phyloP scores from a whole-genome alignment of 2,329 filamentous ascomycete species.

The Ophiostoma australiae region DNA sequence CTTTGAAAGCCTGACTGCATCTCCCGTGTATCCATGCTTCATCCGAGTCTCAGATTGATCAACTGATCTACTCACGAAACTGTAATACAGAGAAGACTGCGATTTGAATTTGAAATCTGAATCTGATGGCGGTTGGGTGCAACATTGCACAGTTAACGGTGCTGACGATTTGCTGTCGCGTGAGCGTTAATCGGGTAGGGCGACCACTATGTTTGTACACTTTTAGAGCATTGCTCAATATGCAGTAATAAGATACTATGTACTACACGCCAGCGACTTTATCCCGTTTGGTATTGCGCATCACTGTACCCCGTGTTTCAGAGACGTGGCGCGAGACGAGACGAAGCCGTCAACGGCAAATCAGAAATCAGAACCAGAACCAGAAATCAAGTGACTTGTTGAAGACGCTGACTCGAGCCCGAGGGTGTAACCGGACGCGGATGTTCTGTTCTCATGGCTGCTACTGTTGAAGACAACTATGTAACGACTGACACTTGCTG shows the following conservation, averaged over 20 bases:
- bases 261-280: not conserved
- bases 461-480: not conserved
- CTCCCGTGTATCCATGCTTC: not conserved
- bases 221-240: too few species aligned
- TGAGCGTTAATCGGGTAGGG: not conserved
- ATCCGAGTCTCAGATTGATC: constrained; percentile 1
- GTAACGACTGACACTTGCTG: not conserved
- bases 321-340: constrained; percentile 6
- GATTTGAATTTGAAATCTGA: too few species aligned
- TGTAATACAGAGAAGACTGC: not conserved
- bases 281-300: constrained; percentile 12
- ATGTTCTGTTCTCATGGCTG: not conserved
- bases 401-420: not conserved
- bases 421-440: not conserved
- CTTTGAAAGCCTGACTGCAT: too few species aligned
- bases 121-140: not conserved
- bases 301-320: constrained; percentile 12
- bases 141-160: not conserved
- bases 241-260: too few species aligned
- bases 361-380: not conserved
- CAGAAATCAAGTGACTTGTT: not conserved
- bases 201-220: too few species aligned
- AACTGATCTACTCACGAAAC: not conserved
- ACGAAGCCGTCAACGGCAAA: not conserved
- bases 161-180: not conserved